Percentiles rank a stretch among this genome's conserved stretches.
These are phyloP conservation scores for Starmerella kuoi DNA, from an alignment of 805 yeast genomes.

Conservation along the genomic window DNA sequence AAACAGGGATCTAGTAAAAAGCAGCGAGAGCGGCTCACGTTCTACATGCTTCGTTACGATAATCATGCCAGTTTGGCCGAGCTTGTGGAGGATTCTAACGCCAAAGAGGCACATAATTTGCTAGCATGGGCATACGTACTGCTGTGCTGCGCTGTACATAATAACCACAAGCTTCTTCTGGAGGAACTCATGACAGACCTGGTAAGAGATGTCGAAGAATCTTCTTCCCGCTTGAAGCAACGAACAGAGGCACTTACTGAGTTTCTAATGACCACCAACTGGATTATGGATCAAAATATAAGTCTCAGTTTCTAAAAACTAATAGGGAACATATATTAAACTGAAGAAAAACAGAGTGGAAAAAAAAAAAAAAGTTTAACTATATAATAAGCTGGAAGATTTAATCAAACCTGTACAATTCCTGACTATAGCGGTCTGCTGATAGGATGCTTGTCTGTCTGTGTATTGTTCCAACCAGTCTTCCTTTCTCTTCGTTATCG, in stretches of 20 bases:
- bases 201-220: constrained; percentile 52
- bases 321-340: not conserved
- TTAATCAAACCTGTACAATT: too few species aligned
- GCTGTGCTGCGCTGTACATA: constrained; percentile 48
- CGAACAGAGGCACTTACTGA: constrained; percentile 29
- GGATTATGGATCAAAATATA: constrained; percentile 8
- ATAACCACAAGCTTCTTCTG: constrained; percentile 45
- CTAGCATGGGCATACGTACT: constrained; percentile 87
- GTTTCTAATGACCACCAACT: constrained; percentile 18
- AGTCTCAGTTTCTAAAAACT: not conserved
- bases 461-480: too few species aligned
- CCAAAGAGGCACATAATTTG: constrained; percentile 53
- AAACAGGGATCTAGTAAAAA: constrained; percentile 2
- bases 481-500: too few species aligned
- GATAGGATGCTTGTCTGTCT: too few species aligned
- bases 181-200: constrained; percentile 60
- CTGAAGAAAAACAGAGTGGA: not conserved
- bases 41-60: constrained; percentile 9
- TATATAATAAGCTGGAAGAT: too few species aligned
- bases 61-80: constrained; percentile 11
- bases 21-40: constrained; percentile 6
- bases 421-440: too few species aligned
- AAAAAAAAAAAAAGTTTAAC: too few species aligned
- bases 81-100: not conserved
- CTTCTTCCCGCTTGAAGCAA: constrained; percentile 36